Conservation (phyloP, 495 filamentous ascomycete genomes). For the Xylona heveae region DNA sequence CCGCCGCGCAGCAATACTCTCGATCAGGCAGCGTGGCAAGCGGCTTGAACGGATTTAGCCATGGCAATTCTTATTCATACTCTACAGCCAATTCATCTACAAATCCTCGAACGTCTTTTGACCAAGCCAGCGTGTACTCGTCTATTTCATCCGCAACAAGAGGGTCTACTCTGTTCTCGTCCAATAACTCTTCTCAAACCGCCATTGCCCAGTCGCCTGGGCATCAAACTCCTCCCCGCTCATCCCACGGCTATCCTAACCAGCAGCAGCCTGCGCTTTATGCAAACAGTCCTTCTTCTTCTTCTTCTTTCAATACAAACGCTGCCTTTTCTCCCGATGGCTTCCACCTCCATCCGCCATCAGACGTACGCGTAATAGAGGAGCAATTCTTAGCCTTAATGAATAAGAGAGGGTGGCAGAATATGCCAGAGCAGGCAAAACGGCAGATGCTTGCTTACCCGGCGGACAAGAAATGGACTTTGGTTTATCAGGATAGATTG, state of each 20-base stretch:
- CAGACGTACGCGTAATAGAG: constrained; percentile 76
- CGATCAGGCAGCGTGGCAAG: constrained; percentile 31
- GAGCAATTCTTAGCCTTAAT: constrained; percentile 81
- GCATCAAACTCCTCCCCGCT: constrained; percentile 6
- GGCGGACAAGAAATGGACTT: constrained; percentile 85
- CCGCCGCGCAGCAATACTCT: constrained; percentile 45
- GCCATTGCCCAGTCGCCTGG: constrained; percentile 14
- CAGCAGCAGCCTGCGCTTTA: not conserved
- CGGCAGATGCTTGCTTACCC: constrained; percentile 92
- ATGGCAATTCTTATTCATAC: constrained; percentile 42
- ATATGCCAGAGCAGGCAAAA: constrained; percentile 84
- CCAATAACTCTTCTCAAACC: constrained; percentile 39
- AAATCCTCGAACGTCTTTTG: constrained; percentile 48
- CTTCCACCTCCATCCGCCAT: constrained; percentile 47
- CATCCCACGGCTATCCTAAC: constrained; percentile 6
- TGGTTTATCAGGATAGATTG: constrained; percentile 86
- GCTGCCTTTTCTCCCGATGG: constrained; percentile 29
- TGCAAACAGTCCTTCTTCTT: constrained; percentile 16
- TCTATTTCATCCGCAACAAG: constrained; percentile 35
- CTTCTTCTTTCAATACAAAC: constrained; percentile 24
- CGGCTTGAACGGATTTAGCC: constrained; percentile 21
- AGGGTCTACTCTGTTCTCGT: constrained; percentile 39
- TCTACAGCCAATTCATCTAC: constrained; percentile 43
- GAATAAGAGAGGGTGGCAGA: constrained; percentile 94
- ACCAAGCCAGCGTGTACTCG: constrained; percentile 34